Percentiles rank a stretch among this genome's conserved stretches.
Evolutionary conservation across 495 filamentous ascomycete genomes (phyloP).

Genomic region (Aspergillus diversus): DNA sequence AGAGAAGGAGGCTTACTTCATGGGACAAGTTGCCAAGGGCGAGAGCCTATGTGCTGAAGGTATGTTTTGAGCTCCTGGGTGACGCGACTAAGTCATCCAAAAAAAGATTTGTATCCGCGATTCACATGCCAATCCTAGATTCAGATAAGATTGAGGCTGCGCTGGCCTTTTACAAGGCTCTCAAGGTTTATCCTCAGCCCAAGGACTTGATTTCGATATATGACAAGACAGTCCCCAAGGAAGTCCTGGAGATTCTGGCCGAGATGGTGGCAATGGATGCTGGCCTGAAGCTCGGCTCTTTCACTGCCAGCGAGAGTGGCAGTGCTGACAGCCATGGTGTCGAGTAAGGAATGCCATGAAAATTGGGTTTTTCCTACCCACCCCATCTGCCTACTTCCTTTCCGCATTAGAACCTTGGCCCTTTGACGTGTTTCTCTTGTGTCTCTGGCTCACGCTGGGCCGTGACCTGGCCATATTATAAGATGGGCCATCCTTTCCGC

Average conservation of each 20-base stretch:
- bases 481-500: slow-evolving; percentile 19
- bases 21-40: slow-evolving; percentile 87
- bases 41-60: slow-evolving; percentile 76
- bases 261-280: slow-evolving; percentile 96
- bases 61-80: slow-evolving; percentile 37
- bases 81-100: neutral
- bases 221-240: slow-evolving; percentile 96
- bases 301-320: slow-evolving; percentile 41
- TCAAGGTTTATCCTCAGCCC: slow-evolving; percentile 97
- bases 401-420: slow-evolving; percentile 25
- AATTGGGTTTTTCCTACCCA: slow-evolving; percentile 7
- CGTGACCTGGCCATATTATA: slow-evolving; percentile 24
- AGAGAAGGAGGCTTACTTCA: slow-evolving; percentile 91
- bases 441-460: slow-evolving; percentile 29
- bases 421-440: slow-evolving; percentile 20
- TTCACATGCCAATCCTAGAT: slow-evolving; percentile 51
- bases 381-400: slow-evolving; percentile 14
- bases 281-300: slow-evolving; percentile 63
- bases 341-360: slow-evolving; percentile 31
- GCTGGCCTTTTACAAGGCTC: slow-evolving; percentile 92
- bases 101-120: slow-evolving; percentile 14
- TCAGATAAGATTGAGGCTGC: slow-evolving; percentile 80
- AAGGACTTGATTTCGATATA: slow-evolving; percentile 93
- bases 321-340: slow-evolving; percentile 45
- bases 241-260: slow-evolving; percentile 90